Conservation (phyloP, 345 rosid species). For the Garcia nutans region DNA sequence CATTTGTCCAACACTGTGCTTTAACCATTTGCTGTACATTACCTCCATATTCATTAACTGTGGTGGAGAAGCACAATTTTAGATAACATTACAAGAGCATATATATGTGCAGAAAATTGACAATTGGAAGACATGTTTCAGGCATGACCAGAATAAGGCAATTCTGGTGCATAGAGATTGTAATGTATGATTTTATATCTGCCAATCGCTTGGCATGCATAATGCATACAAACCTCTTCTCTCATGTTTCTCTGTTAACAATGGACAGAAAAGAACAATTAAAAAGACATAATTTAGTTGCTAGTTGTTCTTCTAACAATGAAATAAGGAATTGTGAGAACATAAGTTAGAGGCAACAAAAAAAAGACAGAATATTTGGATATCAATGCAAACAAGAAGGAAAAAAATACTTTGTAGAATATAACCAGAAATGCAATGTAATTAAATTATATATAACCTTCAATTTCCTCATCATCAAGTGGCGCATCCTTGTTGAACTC, state of each 20-base stretch:
- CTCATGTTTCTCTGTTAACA: no score
- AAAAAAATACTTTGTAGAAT: not conserved
- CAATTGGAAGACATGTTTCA: not conserved
- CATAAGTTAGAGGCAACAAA: not conserved
- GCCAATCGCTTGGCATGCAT: not conserved
- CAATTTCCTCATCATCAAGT: conserved; percentile 82
- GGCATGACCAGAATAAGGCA: not conserved
- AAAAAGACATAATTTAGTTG: not conserved
- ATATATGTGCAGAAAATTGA: not conserved
- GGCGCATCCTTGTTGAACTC: conserved; percentile 89
- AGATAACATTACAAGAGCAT: not conserved
- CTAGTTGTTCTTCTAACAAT: not conserved
- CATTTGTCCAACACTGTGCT: not conserved
- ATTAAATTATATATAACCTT: conserved; percentile 44
- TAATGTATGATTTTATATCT: not conserved
- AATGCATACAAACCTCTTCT: not conserved
- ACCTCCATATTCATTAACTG: not conserved
- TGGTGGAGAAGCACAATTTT: not conserved
- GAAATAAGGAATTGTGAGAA: not conserved
- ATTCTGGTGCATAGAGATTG: not conserved
- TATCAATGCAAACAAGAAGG: not conserved
- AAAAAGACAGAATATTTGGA: not conserved
- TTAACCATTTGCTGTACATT: not conserved
- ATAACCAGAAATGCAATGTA: not conserved
- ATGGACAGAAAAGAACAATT: not conserved